These are phyloP conservation scores for Microcyclosporella mali DNA, from an alignment of 2,329 filamentous ascomycete species.

Conservation along the genomic window DNA sequence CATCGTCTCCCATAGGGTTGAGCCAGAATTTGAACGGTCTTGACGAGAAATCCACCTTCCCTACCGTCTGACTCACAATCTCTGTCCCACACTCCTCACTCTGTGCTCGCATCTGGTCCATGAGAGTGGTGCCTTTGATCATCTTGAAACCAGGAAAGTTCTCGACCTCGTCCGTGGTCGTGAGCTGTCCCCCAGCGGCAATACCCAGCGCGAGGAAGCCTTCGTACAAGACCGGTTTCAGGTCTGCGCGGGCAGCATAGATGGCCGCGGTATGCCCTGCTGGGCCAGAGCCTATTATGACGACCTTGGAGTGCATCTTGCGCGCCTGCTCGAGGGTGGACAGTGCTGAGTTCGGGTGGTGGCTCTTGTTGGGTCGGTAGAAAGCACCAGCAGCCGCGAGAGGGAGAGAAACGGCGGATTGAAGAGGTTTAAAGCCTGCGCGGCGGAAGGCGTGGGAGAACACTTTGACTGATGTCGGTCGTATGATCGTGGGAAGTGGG, in stretches of 20 bases:
- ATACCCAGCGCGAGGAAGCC: slow-evolving; percentile 97
- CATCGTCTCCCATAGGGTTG: slow-evolving; percentile 69
- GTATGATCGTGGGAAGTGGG: background rate
- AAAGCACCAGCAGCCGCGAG: slow-evolving; percentile 66
- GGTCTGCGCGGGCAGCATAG: slow-evolving; percentile 88
- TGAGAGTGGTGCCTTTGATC: slow-evolving; percentile 80
- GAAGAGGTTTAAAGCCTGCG: slow-evolving; percentile 55
- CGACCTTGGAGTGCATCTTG: slow-evolving; percentile 88
- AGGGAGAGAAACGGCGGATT: slow-evolving; percentile 66
- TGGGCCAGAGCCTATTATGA: slow-evolving; percentile 76
- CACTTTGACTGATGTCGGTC: slow-evolving; percentile 57
- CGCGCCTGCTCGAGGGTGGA: slow-evolving; percentile 32
- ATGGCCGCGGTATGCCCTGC: slow-evolving; percentile 96
- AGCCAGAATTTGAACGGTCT: slow-evolving; percentile 86
- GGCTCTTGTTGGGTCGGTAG: slow-evolving; percentile 43
- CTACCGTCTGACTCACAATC: slow-evolving; percentile 88
- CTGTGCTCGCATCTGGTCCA: slow-evolving; percentile 93
- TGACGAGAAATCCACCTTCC: slow-evolving; percentile 74
- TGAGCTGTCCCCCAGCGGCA: slow-evolving; percentile 91
- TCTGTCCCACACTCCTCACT: slow-evolving; percentile 87
- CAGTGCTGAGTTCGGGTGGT: slow-evolving; percentile 27
- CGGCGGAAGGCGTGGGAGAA: slow-evolving; percentile 78
- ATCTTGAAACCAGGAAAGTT: slow-evolving; percentile 95
- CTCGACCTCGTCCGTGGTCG: slow-evolving; percentile 96
- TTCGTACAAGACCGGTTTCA: slow-evolving; percentile 94